Conservation (phyloP, 2,329 filamentous ascomycete genomes). For the Talaromyces pinophilus region DNA sequence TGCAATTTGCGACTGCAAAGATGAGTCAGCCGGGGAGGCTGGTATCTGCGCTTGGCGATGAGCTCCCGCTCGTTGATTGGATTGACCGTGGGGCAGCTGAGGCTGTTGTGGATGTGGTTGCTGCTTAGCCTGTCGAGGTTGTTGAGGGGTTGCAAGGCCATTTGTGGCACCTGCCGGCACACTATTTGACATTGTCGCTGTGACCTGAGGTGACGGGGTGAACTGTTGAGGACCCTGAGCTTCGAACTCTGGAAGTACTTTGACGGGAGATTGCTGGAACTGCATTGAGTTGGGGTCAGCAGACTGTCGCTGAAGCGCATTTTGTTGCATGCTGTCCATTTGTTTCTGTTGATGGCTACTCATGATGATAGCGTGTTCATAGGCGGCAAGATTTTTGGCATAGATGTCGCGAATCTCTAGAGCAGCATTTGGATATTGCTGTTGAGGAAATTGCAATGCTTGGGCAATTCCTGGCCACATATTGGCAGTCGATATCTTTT, state of each 20-base stretch:
- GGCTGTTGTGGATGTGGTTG: slow-evolving; percentile 26
- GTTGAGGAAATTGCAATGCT: slow-evolving; percentile 59
- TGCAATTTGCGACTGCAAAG: slow-evolving; percentile 33
- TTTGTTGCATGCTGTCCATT: slow-evolving; percentile 45
- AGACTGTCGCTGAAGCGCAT: slow-evolving; percentile 43
- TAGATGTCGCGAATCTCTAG: slow-evolving; percentile 72
- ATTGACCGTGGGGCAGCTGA: slow-evolving; percentile 21
- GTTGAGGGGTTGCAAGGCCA: slow-evolving; percentile 44
- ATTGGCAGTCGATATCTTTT: slow-evolving; percentile 67
- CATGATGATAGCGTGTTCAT: slow-evolving; percentile 60
- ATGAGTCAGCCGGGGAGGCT: slow-evolving; percentile 32
- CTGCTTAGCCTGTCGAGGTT: slow-evolving; percentile 37
- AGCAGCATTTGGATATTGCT: slow-evolving; percentile 66
- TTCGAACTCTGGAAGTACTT: slow-evolving; percentile 53
- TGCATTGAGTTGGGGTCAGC: slow-evolving; percentile 44
- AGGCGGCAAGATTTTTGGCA: slow-evolving; percentile 72
- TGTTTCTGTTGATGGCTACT: slow-evolving; percentile 47
- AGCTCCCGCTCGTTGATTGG: slow-evolving; percentile 34
- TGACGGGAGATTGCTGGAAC: slow-evolving; percentile 50
- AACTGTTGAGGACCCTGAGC: slow-evolving; percentile 32
- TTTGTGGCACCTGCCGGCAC: slow-evolving; percentile 38
- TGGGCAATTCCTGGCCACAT: slow-evolving; percentile 74
- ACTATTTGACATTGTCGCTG: slow-evolving; percentile 34
- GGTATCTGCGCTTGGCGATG: slow-evolving; percentile 39
- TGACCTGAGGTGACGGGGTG: slow-evolving; percentile 37